Base-by-base conservation (phyloP, 169 alveolate species). In the Sarcocystis neurona region DNA sequence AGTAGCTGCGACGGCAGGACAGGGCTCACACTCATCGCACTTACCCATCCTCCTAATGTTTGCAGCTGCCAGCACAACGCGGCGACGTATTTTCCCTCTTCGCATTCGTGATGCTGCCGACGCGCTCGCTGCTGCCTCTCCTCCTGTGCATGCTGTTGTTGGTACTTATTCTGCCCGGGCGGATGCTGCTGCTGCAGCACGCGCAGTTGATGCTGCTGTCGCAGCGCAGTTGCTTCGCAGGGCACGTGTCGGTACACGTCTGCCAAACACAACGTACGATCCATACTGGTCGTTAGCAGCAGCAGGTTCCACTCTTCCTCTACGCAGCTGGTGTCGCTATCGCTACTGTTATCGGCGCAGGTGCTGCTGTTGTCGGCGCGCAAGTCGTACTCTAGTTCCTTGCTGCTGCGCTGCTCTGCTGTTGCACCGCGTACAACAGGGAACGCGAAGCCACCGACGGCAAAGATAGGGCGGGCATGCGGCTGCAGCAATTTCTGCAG, bases 381-480 rank as follows among this genome's bases (percentile, higher is more conserved):
- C n/a, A n/a, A n/a, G n/a, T n/a, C n/a, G n/a, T n/a, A n/a, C n/a
- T n/a, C n/a, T n/a, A n/a, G n/a, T n/a, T n/a, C n/a, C n/a, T n/a
- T n/a, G n/a, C n/a, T n/a, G n/a, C n/a, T n/a, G 72, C 72, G 39
- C 10, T 8, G 30, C 6, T 8, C 70, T 27, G 12, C 48, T 0
- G 87, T 6, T 34, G 75, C 39, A 74, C 20, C 68, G 5, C n/a
- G 48, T n/a, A 75, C 18, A 6, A 39, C 37, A 18, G 68, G 43
- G 41, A 70, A 66, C 37, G 77, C 89, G 34, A 60, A 84, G 60
- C 89, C 68, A 48, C 89, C 68, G 30, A 84, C 43, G 0, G 89
- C 34, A 34, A 84, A 84, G 10, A 84, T 63, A 50, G 89, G 89
- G 43, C 89, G 80, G 2, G 89, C 43, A 37, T 84, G 89, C 2